Evolutionary conservation across 495 filamentous ascomycete genomes (phyloP).

Genomic region (Xanthoparmelia taractica): DNA sequence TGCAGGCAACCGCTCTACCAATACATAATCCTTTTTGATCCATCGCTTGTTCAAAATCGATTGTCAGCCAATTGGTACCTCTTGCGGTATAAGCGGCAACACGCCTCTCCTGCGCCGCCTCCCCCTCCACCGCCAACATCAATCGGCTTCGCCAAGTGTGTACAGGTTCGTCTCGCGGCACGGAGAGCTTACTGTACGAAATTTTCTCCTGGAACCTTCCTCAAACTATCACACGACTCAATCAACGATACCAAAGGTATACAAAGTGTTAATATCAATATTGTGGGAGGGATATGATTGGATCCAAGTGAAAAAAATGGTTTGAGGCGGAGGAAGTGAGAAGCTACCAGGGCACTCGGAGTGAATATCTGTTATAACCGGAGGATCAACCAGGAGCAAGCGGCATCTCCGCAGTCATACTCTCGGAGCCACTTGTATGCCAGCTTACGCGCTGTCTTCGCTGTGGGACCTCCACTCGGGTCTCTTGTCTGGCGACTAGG

Average conservation of each 20-base stretch:
- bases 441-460: conserved; percentile 5
- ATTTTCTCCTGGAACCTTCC: not conserved
- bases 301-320: conserved; percentile 6
- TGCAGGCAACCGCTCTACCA: conserved; percentile 11
- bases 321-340: conserved; percentile 2
- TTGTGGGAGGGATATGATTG: conserved; percentile 1
- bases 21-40: conserved; percentile 6
- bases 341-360: conserved; percentile 3
- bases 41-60: conserved; percentile 6
- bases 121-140: conserved; percentile 5
- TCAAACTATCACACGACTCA: not conserved
- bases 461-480: conserved; percentile 6
- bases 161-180: conserved; percentile 4
- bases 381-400: not conserved
- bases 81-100: not conserved
- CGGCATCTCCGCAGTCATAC: not conserved
- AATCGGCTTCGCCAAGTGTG: not conserved
- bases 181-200: conserved; percentile 16
- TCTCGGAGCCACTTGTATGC: conserved; percentile 9
- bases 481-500: not conserved
- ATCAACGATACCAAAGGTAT: not conserved
- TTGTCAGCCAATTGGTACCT: conserved; percentile 10
- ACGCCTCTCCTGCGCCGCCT: conserved; percentile 13
- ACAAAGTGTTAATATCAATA: not conserved
- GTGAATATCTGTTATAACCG: not conserved